Evolutionary conservation across 2,329 filamentous ascomycete species (phyloP).

Genomic region (Arthrobotrys iridis): DNA sequence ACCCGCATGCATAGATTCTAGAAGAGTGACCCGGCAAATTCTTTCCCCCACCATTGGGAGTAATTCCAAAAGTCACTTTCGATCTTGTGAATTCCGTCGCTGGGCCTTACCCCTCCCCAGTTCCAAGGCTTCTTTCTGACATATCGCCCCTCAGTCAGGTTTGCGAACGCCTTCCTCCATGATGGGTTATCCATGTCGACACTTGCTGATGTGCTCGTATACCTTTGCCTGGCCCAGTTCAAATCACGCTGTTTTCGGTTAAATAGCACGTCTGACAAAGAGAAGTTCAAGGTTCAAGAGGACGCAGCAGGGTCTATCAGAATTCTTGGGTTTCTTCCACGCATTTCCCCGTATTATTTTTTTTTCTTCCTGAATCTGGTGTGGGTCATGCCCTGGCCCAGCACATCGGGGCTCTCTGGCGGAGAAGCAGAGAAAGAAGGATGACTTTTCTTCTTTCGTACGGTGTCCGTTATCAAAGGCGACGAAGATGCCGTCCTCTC

Average conservation of each 20-base stretch:
- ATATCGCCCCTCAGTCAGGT: slow-evolving; percentile 43
- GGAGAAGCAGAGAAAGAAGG: slow-evolving; percentile 31
- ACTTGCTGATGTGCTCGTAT: slow-evolving; percentile 33
- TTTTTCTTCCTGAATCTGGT: slow-evolving; percentile 41
- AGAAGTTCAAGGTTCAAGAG: slow-evolving; percentile 20
- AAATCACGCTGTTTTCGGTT: slow-evolving; percentile 53
- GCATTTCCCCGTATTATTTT: slow-evolving; percentile 52
- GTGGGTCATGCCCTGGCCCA: slow-evolving; percentile 22
- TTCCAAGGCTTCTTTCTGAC: slow-evolving; percentile 21
- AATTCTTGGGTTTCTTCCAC: slow-evolving; percentile 42
- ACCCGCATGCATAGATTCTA: slow-evolving; percentile 52
- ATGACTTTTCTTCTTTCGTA: slow-evolving; percentile 33
- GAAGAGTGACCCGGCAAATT: slow-evolving; percentile 43
- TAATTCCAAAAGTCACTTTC: not conserved
- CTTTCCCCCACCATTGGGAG: slow-evolving; percentile 21
- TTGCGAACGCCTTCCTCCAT: not conserved
- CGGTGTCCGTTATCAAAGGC: slow-evolving; percentile 46
- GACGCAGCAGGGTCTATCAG: slow-evolving; percentile 21
- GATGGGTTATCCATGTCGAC: slow-evolving; percentile 44
- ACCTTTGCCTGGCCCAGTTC: slow-evolving; percentile 33
- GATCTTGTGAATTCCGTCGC: not conserved
- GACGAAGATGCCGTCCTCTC: slow-evolving; percentile 35
- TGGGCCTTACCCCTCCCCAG: slow-evolving; percentile 27
- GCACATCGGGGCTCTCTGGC: slow-evolving; percentile 46
- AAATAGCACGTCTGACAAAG: slow-evolving; percentile 53